Conservation (phyloP, 176 grass and related monocot species). For the Rhynchospora breviuscula region DNA sequence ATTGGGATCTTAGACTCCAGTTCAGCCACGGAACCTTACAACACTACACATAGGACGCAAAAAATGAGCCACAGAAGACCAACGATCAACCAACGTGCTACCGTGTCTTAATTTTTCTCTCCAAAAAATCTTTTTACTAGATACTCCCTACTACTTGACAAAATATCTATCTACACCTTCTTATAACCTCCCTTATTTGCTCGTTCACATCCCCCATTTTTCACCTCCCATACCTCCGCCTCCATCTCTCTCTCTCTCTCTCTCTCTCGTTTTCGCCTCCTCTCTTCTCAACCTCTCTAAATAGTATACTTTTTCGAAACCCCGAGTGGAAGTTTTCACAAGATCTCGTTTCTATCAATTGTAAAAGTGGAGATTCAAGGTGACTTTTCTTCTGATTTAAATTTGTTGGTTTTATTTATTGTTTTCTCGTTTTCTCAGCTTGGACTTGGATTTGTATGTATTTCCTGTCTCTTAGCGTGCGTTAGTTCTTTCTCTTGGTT, state of each 20-base stretch:
- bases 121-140: background rate
- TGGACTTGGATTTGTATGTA: background rate
- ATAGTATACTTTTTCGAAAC: background rate
- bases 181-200: background rate
- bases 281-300: background rate
- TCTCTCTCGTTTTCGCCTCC: background rate
- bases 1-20: background rate
- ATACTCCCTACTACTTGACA: background rate
- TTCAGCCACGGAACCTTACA: background rate
- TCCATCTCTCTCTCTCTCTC: background rate
- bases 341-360: background rate
- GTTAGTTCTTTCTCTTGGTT: background rate
- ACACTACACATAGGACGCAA: background rate
- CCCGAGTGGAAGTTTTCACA: background rate
- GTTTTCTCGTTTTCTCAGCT: background rate
- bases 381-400: background rate
- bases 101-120: background rate
- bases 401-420: background rate
- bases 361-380: constrained; percentile 29
- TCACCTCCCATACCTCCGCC: background rate
- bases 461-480: background rate
- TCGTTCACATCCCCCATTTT: constrained; percentile 5
- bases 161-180: background rate
- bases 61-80: background rate
- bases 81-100: constrained; percentile 2